Conservation (phyloP, 2,329 filamentous ascomycete species). For the Microascus cirrosus region DNA sequence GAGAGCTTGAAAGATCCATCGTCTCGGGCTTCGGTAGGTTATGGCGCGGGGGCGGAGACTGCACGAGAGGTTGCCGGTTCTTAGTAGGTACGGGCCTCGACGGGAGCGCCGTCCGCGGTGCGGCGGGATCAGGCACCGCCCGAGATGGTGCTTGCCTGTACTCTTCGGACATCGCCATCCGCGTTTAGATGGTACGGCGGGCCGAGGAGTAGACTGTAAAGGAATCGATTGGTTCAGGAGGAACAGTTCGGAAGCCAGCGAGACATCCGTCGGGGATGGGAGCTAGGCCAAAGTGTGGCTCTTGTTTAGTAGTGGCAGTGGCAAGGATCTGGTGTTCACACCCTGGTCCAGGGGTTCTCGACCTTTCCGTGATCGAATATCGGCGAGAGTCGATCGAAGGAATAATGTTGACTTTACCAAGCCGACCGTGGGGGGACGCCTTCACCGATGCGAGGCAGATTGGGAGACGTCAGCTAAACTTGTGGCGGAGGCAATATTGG, state of each 20-base stretch:
- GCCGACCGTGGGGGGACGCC: too few relatives aligned
- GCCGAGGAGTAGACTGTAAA: not conserved
- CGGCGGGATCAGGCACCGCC: not conserved
- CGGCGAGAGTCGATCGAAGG: too few relatives aligned
- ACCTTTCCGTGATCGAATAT: too few relatives aligned
- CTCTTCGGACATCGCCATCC: conserved; percentile 5
- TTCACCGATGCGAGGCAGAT: not conserved
- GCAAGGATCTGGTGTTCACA: too few relatives aligned
- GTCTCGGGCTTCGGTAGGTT: not conserved
- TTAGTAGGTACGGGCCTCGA: conserved; percentile 2
- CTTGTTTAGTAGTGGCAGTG: too few relatives aligned
- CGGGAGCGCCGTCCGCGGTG: conserved; percentile 1
- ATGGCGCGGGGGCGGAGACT: conserved; percentile 1
- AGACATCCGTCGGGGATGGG: not conserved
- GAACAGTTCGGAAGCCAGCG: too few relatives aligned
- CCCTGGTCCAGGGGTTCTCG: too few relatives aligned
- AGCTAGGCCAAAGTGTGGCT: not conserved
- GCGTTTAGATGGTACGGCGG: not conserved
- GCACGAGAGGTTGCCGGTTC: conserved; percentile 1
- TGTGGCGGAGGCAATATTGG: not conserved
- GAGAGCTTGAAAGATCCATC: not conserved
- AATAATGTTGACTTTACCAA: too few relatives aligned
- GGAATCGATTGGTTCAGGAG: not conserved
- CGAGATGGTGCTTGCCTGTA: conserved; percentile 1
- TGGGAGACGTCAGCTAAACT: not conserved